phyloP scores from a whole-genome alignment of 371 early-diverging fungal species.

The Rhizopus stolonifer region DNA sequence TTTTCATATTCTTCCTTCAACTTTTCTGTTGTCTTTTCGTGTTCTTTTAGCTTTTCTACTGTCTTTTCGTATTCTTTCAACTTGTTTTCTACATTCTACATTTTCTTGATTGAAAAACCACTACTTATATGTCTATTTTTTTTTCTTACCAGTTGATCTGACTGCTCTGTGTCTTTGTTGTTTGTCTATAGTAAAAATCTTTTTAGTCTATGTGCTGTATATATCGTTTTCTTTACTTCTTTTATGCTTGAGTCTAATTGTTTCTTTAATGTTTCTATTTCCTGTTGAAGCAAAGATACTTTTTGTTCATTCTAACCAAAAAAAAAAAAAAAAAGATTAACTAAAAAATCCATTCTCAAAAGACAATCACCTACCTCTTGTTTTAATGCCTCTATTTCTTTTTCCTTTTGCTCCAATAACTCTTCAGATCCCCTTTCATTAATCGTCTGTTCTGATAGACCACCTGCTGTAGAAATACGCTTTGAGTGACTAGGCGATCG shows the following conservation, averaged over 20 bases:
- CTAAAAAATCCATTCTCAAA: neutral
- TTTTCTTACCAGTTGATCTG: neutral
- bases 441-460: conserved; percentile 26
- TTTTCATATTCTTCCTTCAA: conserved; percentile 7
- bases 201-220: no score
- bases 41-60: conserved; percentile 8
- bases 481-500: conserved; percentile 16
- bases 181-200: no score
- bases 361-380: conserved; percentile 1
- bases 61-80: conserved; percentile 1
- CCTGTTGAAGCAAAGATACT: conserved; percentile 4
- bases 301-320: conserved; percentile 12
- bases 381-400: conserved; percentile 27
- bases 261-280: conserved; percentile 12
- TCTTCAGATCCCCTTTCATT: conserved; percentile 28
- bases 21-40: conserved; percentile 1
- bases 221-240: no score
- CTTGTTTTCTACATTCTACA: no score
- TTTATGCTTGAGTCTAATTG: neutral
- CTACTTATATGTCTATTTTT: neutral
- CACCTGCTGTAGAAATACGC: conserved; percentile 19
- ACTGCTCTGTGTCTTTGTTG: conserved; percentile 1
- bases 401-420: conserved; percentile 26
- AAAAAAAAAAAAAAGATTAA: no score
- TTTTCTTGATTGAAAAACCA: no score